These are phyloP conservation scores for Apiospora phragmitis DNA, from an alignment of 2,329 filamentous ascomycete genomes.

Conservation along the genomic window DNA sequence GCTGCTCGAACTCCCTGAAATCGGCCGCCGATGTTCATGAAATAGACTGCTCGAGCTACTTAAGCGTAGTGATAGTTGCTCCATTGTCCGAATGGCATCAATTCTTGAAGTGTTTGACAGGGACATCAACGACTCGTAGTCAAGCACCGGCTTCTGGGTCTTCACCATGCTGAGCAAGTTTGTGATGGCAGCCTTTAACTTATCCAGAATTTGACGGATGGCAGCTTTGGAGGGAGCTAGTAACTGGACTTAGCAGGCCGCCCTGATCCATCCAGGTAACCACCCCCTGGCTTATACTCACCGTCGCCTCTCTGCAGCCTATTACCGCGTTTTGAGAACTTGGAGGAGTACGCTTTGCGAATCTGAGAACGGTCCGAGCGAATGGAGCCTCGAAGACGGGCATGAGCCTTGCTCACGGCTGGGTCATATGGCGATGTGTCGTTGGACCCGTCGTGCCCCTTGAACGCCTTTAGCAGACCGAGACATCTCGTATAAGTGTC, in stretches of 20 bases:
- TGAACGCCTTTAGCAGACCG: slow-evolving; percentile 40
- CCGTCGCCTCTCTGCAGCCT: slow-evolving; percentile 49
- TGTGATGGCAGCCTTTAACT: slow-evolving; percentile 43
- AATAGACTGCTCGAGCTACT: slow-evolving; percentile 14
- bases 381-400: slow-evolving; percentile 36
- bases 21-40: not conserved
- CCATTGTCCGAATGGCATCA: slow-evolving; percentile 51
- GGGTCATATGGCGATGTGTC: slow-evolving; percentile 17
- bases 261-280: not conserved
- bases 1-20: not conserved
- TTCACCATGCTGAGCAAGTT: slow-evolving; percentile 38
- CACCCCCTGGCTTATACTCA: slow-evolving; percentile 28
- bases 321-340: slow-evolving; percentile 40
- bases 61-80: slow-evolving; percentile 43
- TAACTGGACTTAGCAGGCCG: slow-evolving; percentile 4
- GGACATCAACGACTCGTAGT: slow-evolving; percentile 47
- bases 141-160: slow-evolving; percentile 35
- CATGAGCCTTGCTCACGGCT: slow-evolving; percentile 24
- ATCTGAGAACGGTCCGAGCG: slow-evolving; percentile 43
- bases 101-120: slow-evolving; percentile 48
- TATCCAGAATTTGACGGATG: slow-evolving; percentile 42
- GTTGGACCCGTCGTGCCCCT: slow-evolving; percentile 17
- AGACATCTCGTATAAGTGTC: slow-evolving; percentile 49
- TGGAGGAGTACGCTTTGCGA: slow-evolving; percentile 42
- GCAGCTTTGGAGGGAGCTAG: slow-evolving; percentile 40